Conservation (phyloP, 2,329 filamentous ascomycete species). For the Claviceps maximensis region DNA sequence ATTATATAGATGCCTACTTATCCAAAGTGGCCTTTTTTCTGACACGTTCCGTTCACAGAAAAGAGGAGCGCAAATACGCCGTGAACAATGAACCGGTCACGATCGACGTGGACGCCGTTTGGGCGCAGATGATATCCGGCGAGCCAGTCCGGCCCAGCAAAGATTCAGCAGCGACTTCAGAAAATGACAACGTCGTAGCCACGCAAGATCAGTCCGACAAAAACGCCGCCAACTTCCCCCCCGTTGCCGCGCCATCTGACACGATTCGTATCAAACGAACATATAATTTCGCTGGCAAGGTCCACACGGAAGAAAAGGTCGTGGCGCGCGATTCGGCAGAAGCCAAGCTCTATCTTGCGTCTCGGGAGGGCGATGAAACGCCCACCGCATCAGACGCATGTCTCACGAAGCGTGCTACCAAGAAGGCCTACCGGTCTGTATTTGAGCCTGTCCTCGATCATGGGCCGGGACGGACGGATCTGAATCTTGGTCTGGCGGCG, state of each 20-base stretch:
- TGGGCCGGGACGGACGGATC: conserved; percentile 34
- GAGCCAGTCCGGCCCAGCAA: conserved; percentile 5
- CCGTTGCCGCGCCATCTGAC: conserved; percentile 6
- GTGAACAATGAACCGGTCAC: conserved; percentile 47
- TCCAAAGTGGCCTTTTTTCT: background rate
- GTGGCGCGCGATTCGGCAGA: conserved; percentile 53
- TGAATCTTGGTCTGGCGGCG: conserved; percentile 42
- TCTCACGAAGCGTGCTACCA: conserved; percentile 31
- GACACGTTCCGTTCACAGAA: conserved; percentile 22
- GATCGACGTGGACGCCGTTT: conserved; percentile 58
- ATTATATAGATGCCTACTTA: background rate
- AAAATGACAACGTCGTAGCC: conserved; percentile 4
- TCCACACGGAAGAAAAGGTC: conserved; percentile 58
- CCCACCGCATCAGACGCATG: conserved; percentile 14
- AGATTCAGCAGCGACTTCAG: background rate
- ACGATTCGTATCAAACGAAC: conserved; percentile 55
- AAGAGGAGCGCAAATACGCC: conserved; percentile 41
- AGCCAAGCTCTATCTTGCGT: conserved; percentile 49
- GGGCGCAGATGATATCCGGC: conserved; percentile 49
- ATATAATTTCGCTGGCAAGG: conserved; percentile 62
- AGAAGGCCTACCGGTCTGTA: conserved; percentile 44
- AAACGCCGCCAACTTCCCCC: background rate
- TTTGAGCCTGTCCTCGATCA: conserved; percentile 45
- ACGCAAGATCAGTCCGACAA: conserved; percentile 14
- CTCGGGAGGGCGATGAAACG: conserved; percentile 23